phyloP scores from a whole-genome alignment of 768 basidiomycete genomes.

The Leccinum rimulosum region DNA sequence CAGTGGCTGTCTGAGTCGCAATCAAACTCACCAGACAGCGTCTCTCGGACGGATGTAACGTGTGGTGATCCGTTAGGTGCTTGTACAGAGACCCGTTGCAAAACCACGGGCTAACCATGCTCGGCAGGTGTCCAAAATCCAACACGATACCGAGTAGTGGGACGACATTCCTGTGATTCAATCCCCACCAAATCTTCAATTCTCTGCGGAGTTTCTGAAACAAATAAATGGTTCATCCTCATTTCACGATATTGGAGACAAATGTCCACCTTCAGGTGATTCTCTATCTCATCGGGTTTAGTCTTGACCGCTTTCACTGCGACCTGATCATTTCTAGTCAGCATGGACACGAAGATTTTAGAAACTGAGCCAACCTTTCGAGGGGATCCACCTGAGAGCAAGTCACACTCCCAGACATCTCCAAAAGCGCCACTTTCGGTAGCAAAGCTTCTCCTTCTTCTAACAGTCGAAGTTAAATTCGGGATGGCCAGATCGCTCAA shows the following conservation, averaged over 20 bases:
- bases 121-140: conserved; percentile 30
- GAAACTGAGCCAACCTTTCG: conserved; percentile 4
- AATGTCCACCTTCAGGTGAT: conserved; percentile 15
- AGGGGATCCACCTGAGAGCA: conserved; percentile 6
- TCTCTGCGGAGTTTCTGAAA: conserved; percentile 30
- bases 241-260: not conserved
- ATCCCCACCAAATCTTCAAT: conserved; percentile 17
- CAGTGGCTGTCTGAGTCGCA: not conserved
- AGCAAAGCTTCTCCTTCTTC: conserved; percentile 7
- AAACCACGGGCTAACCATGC: conserved; percentile 36
- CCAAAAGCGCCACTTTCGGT: conserved; percentile 15
- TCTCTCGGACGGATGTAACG: not conserved
- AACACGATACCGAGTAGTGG: conserved; percentile 30
- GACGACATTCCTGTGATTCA: conserved; percentile 27
- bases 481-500: conserved; percentile 10
- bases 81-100: conserved; percentile 23
- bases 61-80: conserved; percentile 15
- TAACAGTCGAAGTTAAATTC: conserved; percentile 1
- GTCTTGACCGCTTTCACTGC: conserved; percentile 22
- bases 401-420: conserved; percentile 26
- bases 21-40: conserved; percentile 13
- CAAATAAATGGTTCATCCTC: not conserved
- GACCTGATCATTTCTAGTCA: conserved; percentile 8
- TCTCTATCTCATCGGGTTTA: not conserved
- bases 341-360: not conserved